A percentile compares a stretch with the other conserved stretches of the same genome.
phyloP scores from a whole-genome alignment of 345 rosid genomes.

The Eucalyptus polyanthemos region DNA sequence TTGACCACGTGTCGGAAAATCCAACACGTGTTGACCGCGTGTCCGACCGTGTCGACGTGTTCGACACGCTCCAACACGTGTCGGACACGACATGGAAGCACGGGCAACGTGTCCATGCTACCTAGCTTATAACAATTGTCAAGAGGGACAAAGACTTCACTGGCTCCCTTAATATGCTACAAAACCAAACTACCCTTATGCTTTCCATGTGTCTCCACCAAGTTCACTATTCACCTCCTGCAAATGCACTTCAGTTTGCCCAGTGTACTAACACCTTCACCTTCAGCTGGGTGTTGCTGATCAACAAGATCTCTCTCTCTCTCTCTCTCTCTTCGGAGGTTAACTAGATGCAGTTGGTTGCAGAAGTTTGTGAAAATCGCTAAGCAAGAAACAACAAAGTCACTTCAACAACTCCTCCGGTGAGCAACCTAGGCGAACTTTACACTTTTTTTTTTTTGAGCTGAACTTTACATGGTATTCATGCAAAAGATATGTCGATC shows the following conservation, averaged over 20 bases:
- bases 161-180: not conserved
- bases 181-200: not conserved
- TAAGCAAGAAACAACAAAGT: not conserved
- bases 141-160: not conserved
- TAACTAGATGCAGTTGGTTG: not conserved
- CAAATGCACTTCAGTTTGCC: not conserved
- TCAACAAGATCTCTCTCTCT: not conserved
- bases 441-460: not conserved
- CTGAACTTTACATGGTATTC: too few relatives aligned
- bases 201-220: not conserved
- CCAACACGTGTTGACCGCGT: fast-evolving
- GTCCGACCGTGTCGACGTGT: too few relatives aligned
- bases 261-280: not conserved
- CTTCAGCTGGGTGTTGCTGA: not conserved
- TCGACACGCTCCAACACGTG: fast-evolving
- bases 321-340: not conserved
- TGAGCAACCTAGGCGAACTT: not conserved
- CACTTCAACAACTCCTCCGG: not conserved
- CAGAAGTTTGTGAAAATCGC: not conserved
- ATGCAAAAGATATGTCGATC: not conserved
- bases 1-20: too few relatives aligned
- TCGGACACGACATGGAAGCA: too few relatives aligned
- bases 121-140: not conserved
- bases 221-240: not conserved
- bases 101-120: too few relatives aligned